phyloP scores from a whole-genome alignment of 2,329 filamentous ascomycete species.

The Trichoderma endophyticum region DNA sequence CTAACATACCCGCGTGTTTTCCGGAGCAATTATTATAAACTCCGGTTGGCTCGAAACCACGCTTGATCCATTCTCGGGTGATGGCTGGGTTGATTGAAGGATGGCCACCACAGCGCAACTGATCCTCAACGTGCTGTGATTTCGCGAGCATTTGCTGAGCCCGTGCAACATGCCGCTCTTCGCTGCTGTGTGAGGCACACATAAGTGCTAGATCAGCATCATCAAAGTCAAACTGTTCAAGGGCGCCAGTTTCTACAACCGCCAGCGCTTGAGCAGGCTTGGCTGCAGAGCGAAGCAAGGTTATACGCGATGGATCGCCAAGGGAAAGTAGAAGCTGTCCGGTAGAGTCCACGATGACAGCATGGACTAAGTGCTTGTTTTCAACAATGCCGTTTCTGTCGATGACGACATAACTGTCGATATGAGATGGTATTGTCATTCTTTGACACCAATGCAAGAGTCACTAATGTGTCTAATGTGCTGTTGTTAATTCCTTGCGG shows the following conservation, averaged over 20 bases:
- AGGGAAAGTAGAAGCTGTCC: conserved; percentile 39
- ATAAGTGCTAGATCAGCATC: conserved; percentile 44
- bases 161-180: conserved; percentile 39
- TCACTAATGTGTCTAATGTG: not conserved
- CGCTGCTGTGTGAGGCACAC: conserved; percentile 47
- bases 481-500: not conserved
- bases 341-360: conserved; percentile 37
- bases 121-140: conserved; percentile 31
- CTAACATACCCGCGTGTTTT: conserved; percentile 48
- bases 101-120: conserved; percentile 45
- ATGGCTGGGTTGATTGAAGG: conserved; percentile 32
- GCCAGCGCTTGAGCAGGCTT: conserved; percentile 46
- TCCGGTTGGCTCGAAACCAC: conserved; percentile 35
- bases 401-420: conserved; percentile 28
- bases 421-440: not conserved
- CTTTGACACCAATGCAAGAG: not conserved
- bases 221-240: conserved; percentile 37
- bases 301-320: conserved; percentile 41
- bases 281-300: conserved; percentile 43
- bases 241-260: conserved; percentile 40
- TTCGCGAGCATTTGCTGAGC: conserved; percentile 38
- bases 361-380: conserved; percentile 44
- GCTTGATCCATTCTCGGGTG: conserved; percentile 39
- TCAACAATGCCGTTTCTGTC: conserved; percentile 41
- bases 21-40: conserved; percentile 47